Base-by-base conservation (phyloP, 495 filamentous ascomycete species). In the Xylaria flabelliformis region DNA sequence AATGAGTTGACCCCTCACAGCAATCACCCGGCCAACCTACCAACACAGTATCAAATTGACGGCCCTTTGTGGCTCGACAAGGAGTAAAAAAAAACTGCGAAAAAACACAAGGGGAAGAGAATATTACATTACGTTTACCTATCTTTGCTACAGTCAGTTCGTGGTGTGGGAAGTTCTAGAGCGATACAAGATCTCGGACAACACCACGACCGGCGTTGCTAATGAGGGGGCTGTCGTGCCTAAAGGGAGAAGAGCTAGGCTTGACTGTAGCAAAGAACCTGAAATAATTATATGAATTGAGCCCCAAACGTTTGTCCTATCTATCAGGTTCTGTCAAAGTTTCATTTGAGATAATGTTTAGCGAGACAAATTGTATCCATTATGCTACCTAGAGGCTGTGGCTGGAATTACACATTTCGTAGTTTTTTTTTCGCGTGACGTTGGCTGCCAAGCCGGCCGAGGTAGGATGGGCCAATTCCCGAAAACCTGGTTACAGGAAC, bases 241-340 rank as follows among this genome's bases (percentile, higher is more conserved):
- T 21, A 6, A 21, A 19, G 65, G 32, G 19, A 7, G 48, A 41
- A 44, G 65, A 41, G 42, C 32, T 13, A n/a, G 44, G 0, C 24
- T 19, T 24, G 26, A 53, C 64, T 53, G 64, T 67, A 67, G 44
- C 64, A n/a, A 51, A 67, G 65, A n/a, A 41, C 13, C 34, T 29
- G 61, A 67, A 36, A 67, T 67, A 67, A 67, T 67, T 44, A 41
- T 56, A 51, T 29, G 32, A 67, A 67, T 67, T 67, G 65, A 67
- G 50, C 32, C 46, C 39, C n/a, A 48, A 67, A 67, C 64, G 64
- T 67, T 65, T 51, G 42, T 39, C 36, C 36, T 39, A 50, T 50
- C 26, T 50, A 24, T 50, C 10, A 50, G 44, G 36, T 65, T 41
- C 46, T 67, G 44, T 24, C 13, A 53, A 53, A 64, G 21, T 24